Conservation (phyloP, 1,284 basidiomycete genomes). For the Ceratobasidium theobromae region DNA sequence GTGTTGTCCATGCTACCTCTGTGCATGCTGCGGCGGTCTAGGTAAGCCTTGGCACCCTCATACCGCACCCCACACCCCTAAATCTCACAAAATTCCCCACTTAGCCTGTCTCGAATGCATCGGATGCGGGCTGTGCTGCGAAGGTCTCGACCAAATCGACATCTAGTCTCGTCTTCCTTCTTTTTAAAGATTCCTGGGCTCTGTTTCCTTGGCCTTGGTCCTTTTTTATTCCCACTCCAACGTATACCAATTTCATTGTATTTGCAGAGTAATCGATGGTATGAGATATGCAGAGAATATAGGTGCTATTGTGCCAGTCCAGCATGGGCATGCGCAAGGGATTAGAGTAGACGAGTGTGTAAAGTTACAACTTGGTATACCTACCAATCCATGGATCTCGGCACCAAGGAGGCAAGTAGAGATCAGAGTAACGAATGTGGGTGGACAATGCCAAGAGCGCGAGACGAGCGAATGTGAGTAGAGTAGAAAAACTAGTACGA, state of each 20-base stretch:
- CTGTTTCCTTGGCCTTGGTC: background rate
- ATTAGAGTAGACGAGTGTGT: no score
- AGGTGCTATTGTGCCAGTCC: no score
- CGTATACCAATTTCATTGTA: no score
- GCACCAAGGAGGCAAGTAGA: background rate
- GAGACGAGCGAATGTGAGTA: background rate
- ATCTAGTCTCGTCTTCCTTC: background rate
- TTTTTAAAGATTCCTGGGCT: background rate
- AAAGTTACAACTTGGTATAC: no score
- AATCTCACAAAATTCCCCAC: background rate
- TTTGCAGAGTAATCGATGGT: no score
- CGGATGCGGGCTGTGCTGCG: conserved; percentile 57
- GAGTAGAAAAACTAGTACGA: background rate
- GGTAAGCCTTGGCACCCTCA: conserved; percentile 46
- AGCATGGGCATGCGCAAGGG: no score
- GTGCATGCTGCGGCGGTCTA: conserved; percentile 64
- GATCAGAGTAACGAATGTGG: background rate
- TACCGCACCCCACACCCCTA: conserved; percentile 34
- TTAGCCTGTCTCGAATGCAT: conserved; percentile 57
- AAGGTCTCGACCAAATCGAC: conserved; percentile 46
- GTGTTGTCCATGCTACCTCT: conserved; percentile 65
- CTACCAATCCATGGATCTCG: no score
- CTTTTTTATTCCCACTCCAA: background rate
- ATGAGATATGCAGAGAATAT: no score
- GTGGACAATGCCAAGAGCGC: background rate